Conservation (phyloP, 2,329 filamentous ascomycete genomes). For the Hypoxylon sp. region DNA sequence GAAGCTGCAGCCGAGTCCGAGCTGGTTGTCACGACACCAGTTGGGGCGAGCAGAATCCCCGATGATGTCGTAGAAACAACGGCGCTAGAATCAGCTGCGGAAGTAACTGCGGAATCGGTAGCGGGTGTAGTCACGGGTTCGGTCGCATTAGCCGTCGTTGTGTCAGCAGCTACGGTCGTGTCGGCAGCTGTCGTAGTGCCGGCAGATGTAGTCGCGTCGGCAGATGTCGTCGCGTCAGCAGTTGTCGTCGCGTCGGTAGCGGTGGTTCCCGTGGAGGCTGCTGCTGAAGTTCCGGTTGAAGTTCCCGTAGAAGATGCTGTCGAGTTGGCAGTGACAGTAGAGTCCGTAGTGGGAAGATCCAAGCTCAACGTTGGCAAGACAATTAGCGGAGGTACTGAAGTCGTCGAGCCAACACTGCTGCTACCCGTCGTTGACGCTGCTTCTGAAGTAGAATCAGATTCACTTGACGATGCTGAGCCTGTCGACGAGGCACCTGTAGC, state of each 20-base stretch:
- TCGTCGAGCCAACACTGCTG: constrained; percentile 22
- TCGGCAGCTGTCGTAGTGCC: neutral
- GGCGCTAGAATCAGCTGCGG: constrained; percentile 19
- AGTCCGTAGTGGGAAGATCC: constrained; percentile 29
- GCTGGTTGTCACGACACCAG: constrained; percentile 42
- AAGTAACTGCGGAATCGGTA: constrained; percentile 3
- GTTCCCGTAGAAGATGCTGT: constrained; percentile 30
- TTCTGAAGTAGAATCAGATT: constrained; percentile 12
- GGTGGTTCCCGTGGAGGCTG: constrained; percentile 6
- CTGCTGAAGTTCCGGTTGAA: constrained; percentile 22
- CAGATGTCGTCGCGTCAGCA: neutral
- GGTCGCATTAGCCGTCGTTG: neutral
- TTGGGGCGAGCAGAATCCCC: constrained; percentile 47
- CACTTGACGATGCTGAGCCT: constrained; percentile 18
- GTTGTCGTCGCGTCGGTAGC: constrained; percentile 8
- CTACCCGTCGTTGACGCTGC: constrained; percentile 25
- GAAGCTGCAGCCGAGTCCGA: constrained; percentile 26
- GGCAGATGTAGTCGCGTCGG: constrained; percentile 17
- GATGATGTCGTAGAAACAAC: constrained; percentile 39
- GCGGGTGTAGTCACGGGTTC: neutral
- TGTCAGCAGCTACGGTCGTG: neutral
- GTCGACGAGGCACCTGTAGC: constrained; percentile 21
- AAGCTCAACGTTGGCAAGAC: constrained; percentile 39
- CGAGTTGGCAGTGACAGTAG: constrained; percentile 11
- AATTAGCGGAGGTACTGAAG: constrained; percentile 33